phyloP scores from a whole-genome alignment of 257 asterid genomes.

The Hygrophila difformis region DNA sequence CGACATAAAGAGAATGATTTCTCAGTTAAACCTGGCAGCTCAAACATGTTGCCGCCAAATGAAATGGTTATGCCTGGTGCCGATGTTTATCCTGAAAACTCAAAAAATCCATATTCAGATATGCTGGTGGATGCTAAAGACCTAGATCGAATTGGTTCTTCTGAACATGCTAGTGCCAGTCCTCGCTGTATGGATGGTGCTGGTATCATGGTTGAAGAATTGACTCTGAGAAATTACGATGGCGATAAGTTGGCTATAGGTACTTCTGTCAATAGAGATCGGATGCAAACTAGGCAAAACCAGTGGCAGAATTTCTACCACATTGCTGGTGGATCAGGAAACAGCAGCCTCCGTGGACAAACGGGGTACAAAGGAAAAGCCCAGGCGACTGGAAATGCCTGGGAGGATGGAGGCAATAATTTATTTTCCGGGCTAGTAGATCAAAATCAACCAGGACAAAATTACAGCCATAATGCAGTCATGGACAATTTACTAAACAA shows the following conservation, averaged over 20 bases:
- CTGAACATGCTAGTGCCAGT: conserved; percentile 81
- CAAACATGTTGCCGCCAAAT: conserved; percentile 44
- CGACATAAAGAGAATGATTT: conserved; percentile 43
- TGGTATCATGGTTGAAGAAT: conserved; percentile 66
- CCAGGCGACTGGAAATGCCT: conserved; percentile 31
- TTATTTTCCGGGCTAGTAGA: conserved; percentile 44
- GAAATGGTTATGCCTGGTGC: conserved; percentile 59
- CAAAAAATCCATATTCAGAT: conserved; percentile 32
- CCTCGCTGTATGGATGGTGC: conserved; percentile 66
- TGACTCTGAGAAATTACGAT: conserved; percentile 58
- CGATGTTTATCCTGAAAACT: conserved; percentile 29
- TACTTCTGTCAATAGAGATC: conserved; percentile 43
- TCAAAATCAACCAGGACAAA: conserved; percentile 26
- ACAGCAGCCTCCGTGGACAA: conserved; percentile 36
- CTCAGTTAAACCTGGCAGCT: conserved; percentile 41
- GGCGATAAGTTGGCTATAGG: conserved; percentile 53
- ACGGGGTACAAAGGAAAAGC: conserved; percentile 45
- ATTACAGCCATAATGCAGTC: conserved; percentile 20
- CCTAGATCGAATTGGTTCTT: conserved; percentile 66
- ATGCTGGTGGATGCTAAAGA: conserved; percentile 39
- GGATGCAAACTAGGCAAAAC: conserved; percentile 37
- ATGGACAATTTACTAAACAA: conserved; percentile 24
- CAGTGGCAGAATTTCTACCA: conserved; percentile 66
- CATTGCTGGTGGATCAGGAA: conserved; percentile 50
- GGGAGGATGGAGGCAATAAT: conserved; percentile 43